A percentile compares a stretch with the other conserved stretches of the same genome.
Evolutionary conservation across 257 asterid species (phyloP).

Genomic region (Oldenlandia corymbosa): DNA sequence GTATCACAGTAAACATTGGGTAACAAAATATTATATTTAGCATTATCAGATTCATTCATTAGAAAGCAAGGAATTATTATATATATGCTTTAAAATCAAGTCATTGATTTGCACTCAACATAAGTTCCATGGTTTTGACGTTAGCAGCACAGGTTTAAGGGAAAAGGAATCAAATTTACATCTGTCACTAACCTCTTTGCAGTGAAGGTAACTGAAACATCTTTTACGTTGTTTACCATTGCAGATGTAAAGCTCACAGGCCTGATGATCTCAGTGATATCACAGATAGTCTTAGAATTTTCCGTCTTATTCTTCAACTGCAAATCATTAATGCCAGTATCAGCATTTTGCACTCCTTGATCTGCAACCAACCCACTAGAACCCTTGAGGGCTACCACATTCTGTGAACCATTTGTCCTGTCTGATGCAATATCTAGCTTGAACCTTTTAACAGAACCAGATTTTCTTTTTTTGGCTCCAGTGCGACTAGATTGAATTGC

Average conservation of each 20-base stretch:
- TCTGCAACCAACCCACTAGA: slow-evolving; percentile 28
- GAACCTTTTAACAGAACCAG: slow-evolving; percentile 85
- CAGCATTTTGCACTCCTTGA: slow-evolving; percentile 27
- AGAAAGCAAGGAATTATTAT: not conserved
- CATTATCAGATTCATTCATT: not conserved
- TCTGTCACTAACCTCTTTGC: slow-evolving; percentile 70
- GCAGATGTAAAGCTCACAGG: slow-evolving; percentile 65
- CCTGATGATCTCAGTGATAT: slow-evolving; percentile 60
- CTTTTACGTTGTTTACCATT: slow-evolving; percentile 45
- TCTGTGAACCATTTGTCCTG: slow-evolving; percentile 28
- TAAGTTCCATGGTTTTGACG: not conserved
- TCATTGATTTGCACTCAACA: not conserved
- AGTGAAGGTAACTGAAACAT: slow-evolving; percentile 61
- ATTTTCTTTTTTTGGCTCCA: slow-evolving; percentile 86
- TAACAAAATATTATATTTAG: not conserved
- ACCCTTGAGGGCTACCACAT: slow-evolving; percentile 20
- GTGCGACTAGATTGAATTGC: slow-evolving; percentile 49
- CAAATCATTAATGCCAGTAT: slow-evolving; percentile 22
- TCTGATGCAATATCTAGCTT: slow-evolving; percentile 44
- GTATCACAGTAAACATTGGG: not conserved
- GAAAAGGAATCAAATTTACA: slow-evolving; percentile 12
- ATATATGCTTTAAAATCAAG: not conserved
- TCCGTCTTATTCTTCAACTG: slow-evolving; percentile 36
- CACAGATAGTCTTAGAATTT: slow-evolving; percentile 41
- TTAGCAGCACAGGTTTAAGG: not conserved